Evolutionary conservation across 768 basidiomycete genomes (phyloP), one percentile per base, ranked within the genome.

Genomic region (Podaxis pistillaris): DNA sequence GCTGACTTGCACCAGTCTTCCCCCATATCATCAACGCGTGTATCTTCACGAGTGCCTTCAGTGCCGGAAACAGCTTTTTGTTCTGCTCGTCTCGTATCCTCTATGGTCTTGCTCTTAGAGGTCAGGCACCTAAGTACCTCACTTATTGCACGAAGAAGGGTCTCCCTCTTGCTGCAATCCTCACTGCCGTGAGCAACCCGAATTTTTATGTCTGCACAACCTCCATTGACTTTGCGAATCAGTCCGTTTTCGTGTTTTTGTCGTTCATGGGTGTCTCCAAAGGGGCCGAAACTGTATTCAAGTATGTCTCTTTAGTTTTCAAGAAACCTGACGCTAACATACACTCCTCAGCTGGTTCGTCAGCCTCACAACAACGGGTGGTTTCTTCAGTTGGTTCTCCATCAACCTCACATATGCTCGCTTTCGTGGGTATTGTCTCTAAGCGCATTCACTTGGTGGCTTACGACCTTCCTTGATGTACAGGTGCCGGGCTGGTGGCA

Each of bases 351-450:
- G 81, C 68, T 92, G 88, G 89, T 85, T 93, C 68, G 85, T 86
- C 56, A 86, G 79, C 73, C 75, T 96, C 61, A 78, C 83, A 2
- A 85, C 89, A 11, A 84, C 87, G 37, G 86, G 83, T 47, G 88
- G 88, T 6, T 89, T 90, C 76, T 79, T 87, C 66, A 77, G 82
- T 52, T 91, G 90, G 89, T 78, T 80, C 63, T 71, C 82, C 38
- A 86, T 90, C 72, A 88, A 88, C 71, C 61, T 90, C 30, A 90
- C 90, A 15, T 94, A 89, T 75, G 68, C 90, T 58, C 84, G 76
- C 73, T 93, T 89, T 79, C 83, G 87, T 86, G 65, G 65, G 86
- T 78, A 30, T 22, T 37, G 24, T 15, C 28, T 56, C 8, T n/a
- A 12, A 22, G 13, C 44, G 38, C 8, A 22, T 17, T 57, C 33